Conservation (phyloP, 192 early-diverging fungal genomes). For the Entomortierella parvispora region DNA sequence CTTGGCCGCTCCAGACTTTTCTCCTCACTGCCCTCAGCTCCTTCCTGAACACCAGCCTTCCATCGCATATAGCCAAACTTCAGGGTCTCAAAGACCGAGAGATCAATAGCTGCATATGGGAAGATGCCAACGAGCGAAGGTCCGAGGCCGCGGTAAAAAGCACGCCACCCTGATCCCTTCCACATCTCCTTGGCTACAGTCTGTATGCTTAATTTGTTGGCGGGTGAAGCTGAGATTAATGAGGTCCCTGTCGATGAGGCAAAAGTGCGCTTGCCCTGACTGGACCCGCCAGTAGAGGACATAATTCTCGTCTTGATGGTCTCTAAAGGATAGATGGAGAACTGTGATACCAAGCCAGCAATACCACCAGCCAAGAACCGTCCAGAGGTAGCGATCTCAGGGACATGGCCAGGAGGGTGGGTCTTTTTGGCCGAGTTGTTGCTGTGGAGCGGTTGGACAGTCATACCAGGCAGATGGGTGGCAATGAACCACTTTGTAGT, state of each 20-base stretch:
- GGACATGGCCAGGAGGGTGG: slow-evolving; percentile 19
- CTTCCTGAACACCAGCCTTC: slow-evolving; percentile 50
- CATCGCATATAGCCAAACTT: slow-evolving; percentile 67
- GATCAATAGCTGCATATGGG: slow-evolving; percentile 80
- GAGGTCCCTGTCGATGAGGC: neutral
- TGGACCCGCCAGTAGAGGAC: slow-evolving; percentile 61
- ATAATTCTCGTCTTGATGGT: slow-evolving; percentile 81
- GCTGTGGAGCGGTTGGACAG: slow-evolving; percentile 19
- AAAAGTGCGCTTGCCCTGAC: neutral
- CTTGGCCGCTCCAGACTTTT: slow-evolving; percentile 52
- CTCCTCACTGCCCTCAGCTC: slow-evolving; percentile 32
- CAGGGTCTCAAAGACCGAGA: slow-evolving; percentile 78
- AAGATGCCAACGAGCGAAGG: slow-evolving; percentile 77
- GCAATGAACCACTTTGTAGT: slow-evolving; percentile 49
- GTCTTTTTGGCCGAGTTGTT: neutral
- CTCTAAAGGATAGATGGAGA: slow-evolving; percentile 81
- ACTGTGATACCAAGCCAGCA: slow-evolving; percentile 77
- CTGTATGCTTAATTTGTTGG: slow-evolving; percentile 48
- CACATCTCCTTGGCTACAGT: slow-evolving; percentile 69
- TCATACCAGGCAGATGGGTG: slow-evolving; percentile 34
- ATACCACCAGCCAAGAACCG: slow-evolving; percentile 78
- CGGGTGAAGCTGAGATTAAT: slow-evolving; percentile 4
- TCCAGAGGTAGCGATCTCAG: slow-evolving; percentile 58
- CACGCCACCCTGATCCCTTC: slow-evolving; percentile 64
- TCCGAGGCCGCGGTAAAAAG: slow-evolving; percentile 72